These are phyloP conservation scores for Eucalyptus cloeziana DNA, from an alignment of 345 rosid genomes.

Conservation along the genomic window DNA sequence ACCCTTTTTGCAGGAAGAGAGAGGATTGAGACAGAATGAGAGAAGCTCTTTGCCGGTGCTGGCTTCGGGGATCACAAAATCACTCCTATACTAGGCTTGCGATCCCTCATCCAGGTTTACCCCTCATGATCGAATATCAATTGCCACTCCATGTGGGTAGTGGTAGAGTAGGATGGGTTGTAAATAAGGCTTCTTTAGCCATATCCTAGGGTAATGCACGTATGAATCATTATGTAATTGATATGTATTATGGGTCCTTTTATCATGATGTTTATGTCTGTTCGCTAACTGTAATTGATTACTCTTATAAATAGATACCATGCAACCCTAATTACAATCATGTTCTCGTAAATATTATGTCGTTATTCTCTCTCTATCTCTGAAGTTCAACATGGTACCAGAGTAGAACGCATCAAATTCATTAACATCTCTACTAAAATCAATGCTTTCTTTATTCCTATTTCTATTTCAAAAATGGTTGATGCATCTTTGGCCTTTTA, in stretches of 20 bases:
- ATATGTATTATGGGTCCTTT: background rate
- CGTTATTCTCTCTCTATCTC: background rate
- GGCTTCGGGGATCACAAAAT: background rate
- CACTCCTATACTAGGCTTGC: background rate
- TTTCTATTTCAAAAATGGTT: background rate
- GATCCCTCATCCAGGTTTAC: background rate
- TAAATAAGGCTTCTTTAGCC: too few species aligned
- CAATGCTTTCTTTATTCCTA: background rate
- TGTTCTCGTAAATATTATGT: background rate
- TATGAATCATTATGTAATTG: background rate
- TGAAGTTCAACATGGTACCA: too few species aligned
- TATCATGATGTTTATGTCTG: background rate
- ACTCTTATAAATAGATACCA: background rate
- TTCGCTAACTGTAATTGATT: background rate
- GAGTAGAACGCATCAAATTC: background rate
- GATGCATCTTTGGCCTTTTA: background rate
- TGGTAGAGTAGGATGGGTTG: too few species aligned
- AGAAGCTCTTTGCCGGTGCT: background rate
- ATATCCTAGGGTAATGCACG: background rate
- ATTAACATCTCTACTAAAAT: background rate
- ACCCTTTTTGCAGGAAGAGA: background rate
- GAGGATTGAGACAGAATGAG: slow-evolving; percentile 3
- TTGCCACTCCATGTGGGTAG: too few species aligned
- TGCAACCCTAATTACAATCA: background rate
- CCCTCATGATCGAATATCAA: background rate